These are phyloP conservation scores for Aschersonia sp. DNA, from an alignment of 2,329 filamentous ascomycete species.

Conservation along the genomic window DNA sequence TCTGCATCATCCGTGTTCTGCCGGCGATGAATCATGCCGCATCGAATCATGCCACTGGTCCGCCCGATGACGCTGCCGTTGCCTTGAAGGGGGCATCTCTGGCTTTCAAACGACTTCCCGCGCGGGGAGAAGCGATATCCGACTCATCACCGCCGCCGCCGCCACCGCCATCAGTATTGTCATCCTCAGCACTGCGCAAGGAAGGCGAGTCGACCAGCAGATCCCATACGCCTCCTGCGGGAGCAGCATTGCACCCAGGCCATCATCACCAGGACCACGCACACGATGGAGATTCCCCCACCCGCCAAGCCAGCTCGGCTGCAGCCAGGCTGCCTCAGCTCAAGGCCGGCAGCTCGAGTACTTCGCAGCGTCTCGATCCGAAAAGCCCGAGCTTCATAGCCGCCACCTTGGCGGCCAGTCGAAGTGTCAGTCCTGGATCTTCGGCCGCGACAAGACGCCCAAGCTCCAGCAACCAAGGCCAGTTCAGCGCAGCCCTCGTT, in stretches of 20 bases:
- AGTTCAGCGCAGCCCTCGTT: slow-evolving; percentile 12
- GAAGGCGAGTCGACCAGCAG: neutral
- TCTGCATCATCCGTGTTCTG: slow-evolving; percentile 1
- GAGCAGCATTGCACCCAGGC: too few relatives aligned
- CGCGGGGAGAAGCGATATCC: neutral
- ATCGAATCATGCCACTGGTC: slow-evolving; percentile 12
- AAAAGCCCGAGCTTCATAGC: slow-evolving; percentile 40
- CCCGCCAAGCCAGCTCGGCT: slow-evolving; percentile 5
- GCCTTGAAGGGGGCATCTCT: slow-evolving; percentile 38
- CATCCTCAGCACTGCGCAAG: too few relatives aligned
- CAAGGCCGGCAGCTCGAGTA: neutral
- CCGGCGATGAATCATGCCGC: slow-evolving; percentile 21
- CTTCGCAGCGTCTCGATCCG: slow-evolving; percentile 14
- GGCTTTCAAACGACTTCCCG: slow-evolving; percentile 29
- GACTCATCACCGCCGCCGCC: neutral
- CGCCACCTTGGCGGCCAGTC: slow-evolving; percentile 44
- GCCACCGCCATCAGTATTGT: too few relatives aligned
- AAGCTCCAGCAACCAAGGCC: slow-evolving; percentile 10
- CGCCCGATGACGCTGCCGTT: slow-evolving; percentile 23
- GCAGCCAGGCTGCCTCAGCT: slow-evolving; percentile 4
- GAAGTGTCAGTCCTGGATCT: slow-evolving; percentile 26
- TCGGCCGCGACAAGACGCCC: slow-evolving; percentile 10
- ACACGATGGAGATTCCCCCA: neutral
- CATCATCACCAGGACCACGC: slow-evolving; percentile 4
- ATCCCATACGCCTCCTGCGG: neutral